phyloP scores from a whole-genome alignment of 75 land plant genomes.

The Pseudotsuga menziesii region DNA sequence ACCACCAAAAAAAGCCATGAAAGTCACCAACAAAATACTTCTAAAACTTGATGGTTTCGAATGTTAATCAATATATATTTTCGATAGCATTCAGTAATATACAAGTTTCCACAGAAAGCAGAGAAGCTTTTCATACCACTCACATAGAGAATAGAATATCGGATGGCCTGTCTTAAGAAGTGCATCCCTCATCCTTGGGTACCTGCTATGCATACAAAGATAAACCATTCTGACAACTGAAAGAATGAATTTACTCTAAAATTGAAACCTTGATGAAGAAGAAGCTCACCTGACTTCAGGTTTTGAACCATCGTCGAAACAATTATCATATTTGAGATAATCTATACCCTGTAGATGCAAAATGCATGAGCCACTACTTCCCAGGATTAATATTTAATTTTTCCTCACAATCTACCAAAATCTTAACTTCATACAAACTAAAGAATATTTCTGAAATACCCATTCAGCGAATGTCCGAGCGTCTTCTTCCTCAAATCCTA shows the following conservation, averaged over 20 bases:
- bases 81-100: not conserved
- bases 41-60: not conserved
- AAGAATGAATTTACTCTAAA: not conserved
- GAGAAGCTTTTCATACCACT: constrained; percentile 53
- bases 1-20: not conserved
- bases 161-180: constrained; percentile 57
- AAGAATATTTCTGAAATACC: constrained; percentile 19
- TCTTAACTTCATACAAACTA: not conserved
- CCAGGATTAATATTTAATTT: not conserved
- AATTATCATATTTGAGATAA: constrained; percentile 50
- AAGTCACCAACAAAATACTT: not conserved
- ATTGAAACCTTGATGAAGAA: not conserved
- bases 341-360: constrained; percentile 34
- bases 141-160: constrained; percentile 88
- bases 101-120: not conserved
- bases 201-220: constrained; percentile 30
- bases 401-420: not conserved
- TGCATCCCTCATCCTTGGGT: constrained; percentile 74
- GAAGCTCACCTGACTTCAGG: constrained; percentile 29
- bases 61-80: not conserved
- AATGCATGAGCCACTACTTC: constrained; percentile 4
- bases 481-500: constrained; percentile 49
- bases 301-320: constrained; percentile 18
- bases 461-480: constrained; percentile 57
- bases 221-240: not conserved